phyloP scores from a whole-genome alignment of 2,329 filamentous ascomycete genomes.

The Thermomyces lanuginosus region DNA sequence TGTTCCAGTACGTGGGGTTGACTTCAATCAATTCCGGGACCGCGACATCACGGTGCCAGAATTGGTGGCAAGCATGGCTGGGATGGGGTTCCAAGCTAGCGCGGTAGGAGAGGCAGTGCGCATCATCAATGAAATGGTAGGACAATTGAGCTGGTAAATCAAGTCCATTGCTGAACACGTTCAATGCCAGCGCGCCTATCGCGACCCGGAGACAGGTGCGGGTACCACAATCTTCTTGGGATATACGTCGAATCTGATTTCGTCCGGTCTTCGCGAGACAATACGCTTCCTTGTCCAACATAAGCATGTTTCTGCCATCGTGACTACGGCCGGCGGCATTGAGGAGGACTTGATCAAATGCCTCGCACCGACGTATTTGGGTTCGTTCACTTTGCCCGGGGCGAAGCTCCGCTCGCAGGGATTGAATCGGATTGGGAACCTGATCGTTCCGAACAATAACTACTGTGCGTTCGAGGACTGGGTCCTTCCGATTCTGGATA shows the following conservation, averaged over 20 bases:
- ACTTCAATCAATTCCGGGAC: constrained; percentile 65
- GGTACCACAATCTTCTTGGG: constrained; percentile 90
- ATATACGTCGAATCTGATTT: constrained; percentile 95
- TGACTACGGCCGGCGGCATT: constrained; percentile 86
- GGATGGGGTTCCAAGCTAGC: constrained; percentile 73
- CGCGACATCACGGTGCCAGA: constrained; percentile 71
- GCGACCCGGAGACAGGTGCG: constrained; percentile 59
- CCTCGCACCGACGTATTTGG: constrained; percentile 82
- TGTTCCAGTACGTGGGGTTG: constrained; percentile 74
- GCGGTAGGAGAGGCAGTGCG: constrained; percentile 72
- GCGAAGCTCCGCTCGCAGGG: constrained; percentile 66
- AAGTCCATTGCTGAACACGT: no score
- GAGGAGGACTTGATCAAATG: constrained; percentile 99
- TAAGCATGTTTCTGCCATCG: constrained; percentile 78
- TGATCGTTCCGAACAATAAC: constrained; percentile 91
- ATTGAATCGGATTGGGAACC: constrained; percentile 88
- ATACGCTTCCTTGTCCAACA: constrained; percentile 87
- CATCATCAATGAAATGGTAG: constrained; percentile 92
- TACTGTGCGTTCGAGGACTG: constrained; percentile 98
- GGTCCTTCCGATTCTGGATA: constrained; percentile 88
- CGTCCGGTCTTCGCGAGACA: constrained; percentile 80
- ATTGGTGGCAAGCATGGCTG: constrained; percentile 61
- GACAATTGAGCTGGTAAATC: no score
- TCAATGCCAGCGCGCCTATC: constrained; percentile 65
- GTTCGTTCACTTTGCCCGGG: constrained; percentile 63